Evolutionary conservation across 2,329 filamentous ascomycete species (phyloP).

Genomic region (Phaeosphaeria sp.): DNA sequence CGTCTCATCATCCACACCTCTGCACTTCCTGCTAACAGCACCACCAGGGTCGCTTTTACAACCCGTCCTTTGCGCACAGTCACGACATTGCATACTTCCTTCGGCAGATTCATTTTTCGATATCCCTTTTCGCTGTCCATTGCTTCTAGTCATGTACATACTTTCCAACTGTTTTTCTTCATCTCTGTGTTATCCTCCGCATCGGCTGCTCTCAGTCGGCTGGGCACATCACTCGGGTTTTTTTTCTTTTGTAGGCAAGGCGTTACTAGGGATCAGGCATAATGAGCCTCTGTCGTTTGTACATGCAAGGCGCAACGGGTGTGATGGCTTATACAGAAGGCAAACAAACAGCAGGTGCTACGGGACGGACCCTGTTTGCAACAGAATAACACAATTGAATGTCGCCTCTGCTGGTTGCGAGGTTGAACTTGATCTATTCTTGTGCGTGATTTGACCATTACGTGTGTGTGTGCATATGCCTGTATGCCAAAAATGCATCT

Average conservation of each 20-base stretch:
- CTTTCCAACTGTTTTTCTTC: conserved; percentile 7
- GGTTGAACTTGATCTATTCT: not conserved
- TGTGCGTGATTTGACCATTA: not conserved
- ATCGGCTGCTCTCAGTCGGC: not conserved
- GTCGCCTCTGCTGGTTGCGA: not conserved
- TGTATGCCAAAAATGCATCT: no score
- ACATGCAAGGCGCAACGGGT: conserved; percentile 5
- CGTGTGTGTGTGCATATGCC: not conserved
- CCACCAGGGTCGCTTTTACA: conserved; percentile 4
- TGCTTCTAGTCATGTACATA: conserved; percentile 20
- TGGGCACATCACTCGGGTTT: conserved; percentile 4
- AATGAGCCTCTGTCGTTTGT: conserved; percentile 1
- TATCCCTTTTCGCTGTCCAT: conserved; percentile 24
- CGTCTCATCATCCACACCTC: conserved; percentile 2
- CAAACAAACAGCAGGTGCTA: not conserved
- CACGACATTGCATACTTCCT: conserved; percentile 21
- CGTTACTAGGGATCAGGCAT: conserved; percentile 3
- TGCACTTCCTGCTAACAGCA: conserved; percentile 1
- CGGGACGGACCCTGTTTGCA: not conserved
- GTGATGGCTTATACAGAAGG: not conserved
- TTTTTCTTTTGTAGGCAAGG: not conserved
- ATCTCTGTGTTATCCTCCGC: conserved; percentile 8
- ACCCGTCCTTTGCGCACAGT: conserved; percentile 5
- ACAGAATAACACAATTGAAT: not conserved
- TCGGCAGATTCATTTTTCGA: conserved; percentile 21